Evolutionary conservation across 345 rosid species (phyloP).

Genomic region (Mercurialis annua): DNA sequence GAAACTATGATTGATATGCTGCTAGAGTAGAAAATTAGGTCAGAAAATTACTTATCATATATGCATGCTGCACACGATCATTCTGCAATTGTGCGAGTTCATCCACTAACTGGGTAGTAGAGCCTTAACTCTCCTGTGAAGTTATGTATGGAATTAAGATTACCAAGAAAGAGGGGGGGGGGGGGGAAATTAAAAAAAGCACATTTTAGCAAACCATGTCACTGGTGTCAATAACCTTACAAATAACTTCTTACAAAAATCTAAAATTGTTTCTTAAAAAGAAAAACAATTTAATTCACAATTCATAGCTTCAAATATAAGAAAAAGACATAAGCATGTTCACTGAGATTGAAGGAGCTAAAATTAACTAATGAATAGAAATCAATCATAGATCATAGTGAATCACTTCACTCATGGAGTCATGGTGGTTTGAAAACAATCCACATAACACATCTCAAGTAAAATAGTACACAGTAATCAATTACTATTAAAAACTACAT

Average conservation of each 20-base stretch:
- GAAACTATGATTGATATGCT: neutral
- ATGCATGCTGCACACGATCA: constrained; percentile 51
- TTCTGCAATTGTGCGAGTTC: constrained; percentile 53
- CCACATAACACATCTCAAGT: neutral
- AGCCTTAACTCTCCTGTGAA: constrained; percentile 63
- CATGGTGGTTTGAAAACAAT: neutral
- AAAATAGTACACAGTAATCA: neutral
- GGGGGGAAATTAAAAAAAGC: neutral
- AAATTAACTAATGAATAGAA: neutral
- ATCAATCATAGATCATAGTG: neutral
- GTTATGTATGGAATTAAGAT: constrained; percentile 9
- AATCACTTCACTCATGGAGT: neutral
- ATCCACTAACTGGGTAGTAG: constrained; percentile 40
- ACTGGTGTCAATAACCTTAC: neutral
- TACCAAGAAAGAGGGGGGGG: neutral
- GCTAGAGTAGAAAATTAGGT: neutral
- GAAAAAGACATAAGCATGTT: neutral
- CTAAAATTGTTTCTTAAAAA: neutral
- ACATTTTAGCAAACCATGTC: neutral
- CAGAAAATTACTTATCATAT: constrained; percentile 49
- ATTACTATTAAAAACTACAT: neutral
- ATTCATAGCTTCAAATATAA: neutral
- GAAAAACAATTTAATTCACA: neutral
- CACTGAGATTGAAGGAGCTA: neutral
- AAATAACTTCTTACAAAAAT: neutral